Evolutionary conservation across 2,329 filamentous ascomycete genomes (phyloP).

Genomic region (Laburnicola sp.): DNA sequence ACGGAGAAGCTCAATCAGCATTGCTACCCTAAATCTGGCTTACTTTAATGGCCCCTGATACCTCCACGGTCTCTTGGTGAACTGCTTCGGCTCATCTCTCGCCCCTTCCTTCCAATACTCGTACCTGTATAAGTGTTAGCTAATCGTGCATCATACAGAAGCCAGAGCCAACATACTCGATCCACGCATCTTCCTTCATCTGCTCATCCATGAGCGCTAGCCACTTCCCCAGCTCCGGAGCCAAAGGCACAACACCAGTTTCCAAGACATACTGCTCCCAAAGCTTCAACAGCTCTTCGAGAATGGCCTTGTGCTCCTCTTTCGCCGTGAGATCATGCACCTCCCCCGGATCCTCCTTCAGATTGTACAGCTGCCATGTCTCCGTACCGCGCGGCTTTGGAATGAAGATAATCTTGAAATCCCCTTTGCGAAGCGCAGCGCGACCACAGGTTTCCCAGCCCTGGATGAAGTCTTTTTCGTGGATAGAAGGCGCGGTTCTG

Average conservation of each 20-base stretch:
- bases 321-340: slow-evolving; percentile 48
- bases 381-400: slow-evolving; percentile 59
- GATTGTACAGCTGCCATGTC: slow-evolving; percentile 62
- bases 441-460: slow-evolving; percentile 62
- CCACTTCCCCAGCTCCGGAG: slow-evolving; percentile 61
- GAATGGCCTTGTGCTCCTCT: slow-evolving; percentile 42
- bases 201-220: slow-evolving; percentile 61
- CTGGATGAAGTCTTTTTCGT: slow-evolving; percentile 56
- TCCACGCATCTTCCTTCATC: slow-evolving; percentile 13
- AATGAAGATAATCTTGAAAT: slow-evolving; percentile 63
- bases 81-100: not conserved
- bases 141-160: not conserved
- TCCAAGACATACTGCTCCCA: slow-evolving; percentile 64
- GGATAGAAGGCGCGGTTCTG: slow-evolving; percentile 43
- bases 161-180: slow-evolving; percentile 5
- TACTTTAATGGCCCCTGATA: not conserved
- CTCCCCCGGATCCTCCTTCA: slow-evolving; percentile 57
- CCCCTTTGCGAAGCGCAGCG: slow-evolving; percentile 58
- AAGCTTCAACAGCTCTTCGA: slow-evolving; percentile 55
- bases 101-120: slow-evolving; percentile 11
- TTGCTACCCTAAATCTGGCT: not conserved
- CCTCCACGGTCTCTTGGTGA: slow-evolving; percentile 4
- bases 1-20: no score
- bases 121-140: no score
- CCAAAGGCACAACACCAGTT: slow-evolving; percentile 62